Base-by-base conservation (phyloP, 371 early-diverging fungal species). In the Rhizopus sp. region DNA sequence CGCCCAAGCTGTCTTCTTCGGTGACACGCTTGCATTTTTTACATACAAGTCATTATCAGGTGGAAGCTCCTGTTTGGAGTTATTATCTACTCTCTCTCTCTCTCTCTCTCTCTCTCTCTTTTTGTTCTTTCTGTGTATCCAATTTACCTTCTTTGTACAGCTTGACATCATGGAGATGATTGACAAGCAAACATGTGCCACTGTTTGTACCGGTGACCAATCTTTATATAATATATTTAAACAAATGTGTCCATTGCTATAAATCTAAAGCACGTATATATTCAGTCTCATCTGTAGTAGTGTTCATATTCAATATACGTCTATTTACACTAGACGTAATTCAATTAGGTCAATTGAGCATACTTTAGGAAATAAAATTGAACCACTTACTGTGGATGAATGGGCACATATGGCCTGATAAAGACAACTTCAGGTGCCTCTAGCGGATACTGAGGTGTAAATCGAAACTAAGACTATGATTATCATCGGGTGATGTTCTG, bases 141-240 rank as follows among this genome's bases (percentile, higher is more conserved):
- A 23, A 23, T 23, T 53, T 57, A 78, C 92, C 82, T 94, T 93
- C 59, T 86, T 83, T 47, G 82, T 81, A 67, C 91, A 92, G 66
- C 90, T 88, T 29, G 93, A 92, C 31, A 99, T 73, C 91, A 98
- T 93, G 46, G 93, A 93, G 44, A 89, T 87, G 45, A 99, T 92
- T 0, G 93, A 93, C 51, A 98, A 72, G 50, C 96, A 93, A n/a
- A 99, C 91, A 29, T 94, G 87, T 13, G 89, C 84, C 37, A 95
- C 93, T 4, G 98, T 97, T 57, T 97, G 86, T 0, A 96, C 98
- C 1, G 98, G 98, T 17, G 88, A 88, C 98, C 98, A 99, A 49
- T 94, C 88, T 60, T 90, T 88, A 73, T 96, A 97, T 32, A 98
- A 82, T 48, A 98, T 97, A 59, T 95, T 94, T 29, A 99, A 74